Evolutionary conservation across 371 early-diverging fungal genomes (phyloP).

Genomic region (Rhizopus stolonifer): DNA sequence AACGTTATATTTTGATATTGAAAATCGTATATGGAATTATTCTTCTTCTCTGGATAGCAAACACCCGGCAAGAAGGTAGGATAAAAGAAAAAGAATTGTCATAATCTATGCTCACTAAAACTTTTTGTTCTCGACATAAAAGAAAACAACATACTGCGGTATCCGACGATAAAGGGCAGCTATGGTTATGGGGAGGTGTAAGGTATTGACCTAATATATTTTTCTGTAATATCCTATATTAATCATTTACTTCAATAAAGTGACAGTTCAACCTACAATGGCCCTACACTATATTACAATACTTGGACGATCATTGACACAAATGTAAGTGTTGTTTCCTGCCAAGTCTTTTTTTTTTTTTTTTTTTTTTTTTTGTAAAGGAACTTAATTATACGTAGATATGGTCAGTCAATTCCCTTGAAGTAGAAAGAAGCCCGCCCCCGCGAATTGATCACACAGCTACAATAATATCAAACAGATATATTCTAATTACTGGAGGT

Average conservation of each 20-base stretch:
- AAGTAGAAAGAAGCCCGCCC: conserved; percentile 11
- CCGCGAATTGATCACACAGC: conserved; percentile 36
- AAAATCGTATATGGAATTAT: conserved; percentile 12
- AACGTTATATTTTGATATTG: conserved; percentile 18
- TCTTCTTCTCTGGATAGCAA: conserved; percentile 8
- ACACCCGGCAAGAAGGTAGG: conserved; percentile 9
- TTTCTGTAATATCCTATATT: neutral
- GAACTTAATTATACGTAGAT: conserved; percentile 7
- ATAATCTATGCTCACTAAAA: neutral
- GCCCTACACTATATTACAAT: conserved; percentile 19
- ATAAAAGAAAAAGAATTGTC: neutral
- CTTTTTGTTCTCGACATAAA: neutral
- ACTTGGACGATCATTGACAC: conserved; percentile 36
- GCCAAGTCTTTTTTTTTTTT: no score
- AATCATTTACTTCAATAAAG: neutral
- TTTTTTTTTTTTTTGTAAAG: no score
- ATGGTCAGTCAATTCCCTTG: conserved; percentile 19
- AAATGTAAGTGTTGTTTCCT: conserved; percentile 27
- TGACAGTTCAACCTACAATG: conserved; percentile 16
- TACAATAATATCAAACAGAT: conserved; percentile 21
- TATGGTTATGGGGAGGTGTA: conserved; percentile 46
- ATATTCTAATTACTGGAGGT: conserved; percentile 23
- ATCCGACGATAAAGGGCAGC: conserved; percentile 29
- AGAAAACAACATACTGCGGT: conserved; percentile 36
- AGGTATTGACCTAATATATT: conserved; percentile 19